Evolutionary conservation across 805 yeast species (phyloP).

Genomic region (Kregervanrija delftensis): DNA sequence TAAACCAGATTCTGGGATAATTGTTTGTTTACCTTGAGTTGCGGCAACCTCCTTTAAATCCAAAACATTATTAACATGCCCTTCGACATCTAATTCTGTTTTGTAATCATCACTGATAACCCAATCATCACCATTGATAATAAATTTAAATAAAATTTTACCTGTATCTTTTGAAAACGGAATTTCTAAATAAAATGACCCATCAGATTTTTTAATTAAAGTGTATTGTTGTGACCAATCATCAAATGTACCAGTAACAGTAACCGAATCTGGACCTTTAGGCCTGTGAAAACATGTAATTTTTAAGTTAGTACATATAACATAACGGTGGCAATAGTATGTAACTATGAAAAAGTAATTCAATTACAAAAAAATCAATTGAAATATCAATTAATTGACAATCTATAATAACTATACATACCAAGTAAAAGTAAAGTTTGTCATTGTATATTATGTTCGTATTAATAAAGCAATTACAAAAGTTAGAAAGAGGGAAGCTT

Average conservation of each 20-base stretch:
- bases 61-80: conserved; percentile 47
- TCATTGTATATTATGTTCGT: conserved; percentile 9
- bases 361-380: no score
- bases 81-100: conserved; percentile 40
- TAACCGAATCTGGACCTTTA: conserved; percentile 32
- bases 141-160: conserved; percentile 41
- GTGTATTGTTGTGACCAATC: conserved; percentile 47
- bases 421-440: conserved; percentile 22
- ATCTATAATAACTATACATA: conserved; percentile 9
- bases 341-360: no score
- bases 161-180: conserved; percentile 22
- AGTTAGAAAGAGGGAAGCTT: no score
- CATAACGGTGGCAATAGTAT: no score
- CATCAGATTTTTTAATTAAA: conserved; percentile 37
- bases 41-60: conserved; percentile 18
- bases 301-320: neutral
- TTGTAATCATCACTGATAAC: conserved; percentile 32
- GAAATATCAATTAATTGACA: no score
- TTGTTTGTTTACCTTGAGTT: conserved; percentile 20
- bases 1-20: conserved; percentile 9
- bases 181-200: conserved; percentile 25
- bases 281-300: conserved; percentile 18
- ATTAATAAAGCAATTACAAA: no score
- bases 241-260: conserved; percentile 57
- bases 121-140: conserved; percentile 55